A percentile compares a stretch with the other conserved stretches of the same genome.
These are phyloP conservation scores for Orbilia brochopaga DNA, from an alignment of 2,329 filamentous ascomycete genomes.

Conservation along the genomic window DNA sequence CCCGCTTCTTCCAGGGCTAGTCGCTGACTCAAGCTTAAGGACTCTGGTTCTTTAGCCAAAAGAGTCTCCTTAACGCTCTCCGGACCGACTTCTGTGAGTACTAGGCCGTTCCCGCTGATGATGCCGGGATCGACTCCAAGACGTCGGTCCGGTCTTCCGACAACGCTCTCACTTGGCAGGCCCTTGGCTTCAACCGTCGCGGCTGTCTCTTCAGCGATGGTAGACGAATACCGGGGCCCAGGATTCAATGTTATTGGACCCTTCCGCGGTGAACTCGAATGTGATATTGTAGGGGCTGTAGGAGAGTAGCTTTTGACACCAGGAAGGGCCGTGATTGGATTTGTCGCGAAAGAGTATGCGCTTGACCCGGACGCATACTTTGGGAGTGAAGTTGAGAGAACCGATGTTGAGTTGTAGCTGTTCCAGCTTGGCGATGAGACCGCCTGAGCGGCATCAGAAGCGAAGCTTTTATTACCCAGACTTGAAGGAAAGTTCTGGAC, in stretches of 20 bases:
- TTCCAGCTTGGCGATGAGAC: constrained; percentile 48
- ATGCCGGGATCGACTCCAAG: constrained; percentile 11
- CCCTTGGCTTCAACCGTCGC: constrained; percentile 44
- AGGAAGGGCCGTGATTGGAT: constrained; percentile 45
- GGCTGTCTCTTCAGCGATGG: constrained; percentile 39
- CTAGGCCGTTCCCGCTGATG: constrained; percentile 31
- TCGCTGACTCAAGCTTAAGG: constrained; percentile 34
- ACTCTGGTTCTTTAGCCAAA: constrained; percentile 28
- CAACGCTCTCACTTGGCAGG: constrained; percentile 35
- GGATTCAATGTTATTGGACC: constrained; percentile 39
- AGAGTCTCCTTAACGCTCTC: constrained; percentile 42
- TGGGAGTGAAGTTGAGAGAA: constrained; percentile 43
- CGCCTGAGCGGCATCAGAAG: constrained; percentile 36
- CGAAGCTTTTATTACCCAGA: constrained; percentile 33
- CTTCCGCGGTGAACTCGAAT: constrained; percentile 39
- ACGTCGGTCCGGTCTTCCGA: constrained; percentile 32
- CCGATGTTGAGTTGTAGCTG: constrained; percentile 39
- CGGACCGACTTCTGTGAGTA: constrained; percentile 30
- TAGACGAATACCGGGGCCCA: constrained; percentile 41
- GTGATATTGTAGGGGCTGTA: constrained; percentile 30
- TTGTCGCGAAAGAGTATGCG: constrained; percentile 39
- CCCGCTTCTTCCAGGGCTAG: constrained; percentile 34
- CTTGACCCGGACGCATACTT: constrained; percentile 48
- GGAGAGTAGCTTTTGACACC: constrained; percentile 46
- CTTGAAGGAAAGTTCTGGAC: constrained; percentile 38